phyloP scores from a whole-genome alignment of 1,284 basidiomycete species.

The Marasmius oreades region DNA sequence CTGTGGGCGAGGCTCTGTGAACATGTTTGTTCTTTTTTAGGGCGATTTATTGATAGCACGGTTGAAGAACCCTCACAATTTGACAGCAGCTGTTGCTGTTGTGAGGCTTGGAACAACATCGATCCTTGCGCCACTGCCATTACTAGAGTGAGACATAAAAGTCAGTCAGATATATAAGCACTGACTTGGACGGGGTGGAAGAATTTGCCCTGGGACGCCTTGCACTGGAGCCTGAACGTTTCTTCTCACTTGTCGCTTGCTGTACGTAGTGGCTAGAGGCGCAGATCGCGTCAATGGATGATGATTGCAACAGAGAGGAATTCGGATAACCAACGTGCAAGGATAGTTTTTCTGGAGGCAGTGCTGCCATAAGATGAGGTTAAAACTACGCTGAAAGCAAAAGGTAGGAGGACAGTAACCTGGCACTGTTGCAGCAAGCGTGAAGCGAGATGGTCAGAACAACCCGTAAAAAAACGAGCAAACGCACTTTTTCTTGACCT shows the following conservation, averaged over 20 bases:
- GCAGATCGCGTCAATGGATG: slow-evolving; percentile 17
- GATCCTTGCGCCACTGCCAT: no score
- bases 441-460: slow-evolving; percentile 15
- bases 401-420: slow-evolving; percentile 34
- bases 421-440: slow-evolving; percentile 51
- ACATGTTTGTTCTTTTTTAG: not conserved
- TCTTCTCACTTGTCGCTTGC: slow-evolving; percentile 79
- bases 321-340: slow-evolving; percentile 65
- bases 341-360: slow-evolving; percentile 78
- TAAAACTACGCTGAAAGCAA: slow-evolving; percentile 7
- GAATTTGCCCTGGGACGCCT: slow-evolving; percentile 56
- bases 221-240: slow-evolving; percentile 51
- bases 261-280: slow-evolving; percentile 65
- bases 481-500: slow-evolving; percentile 70
- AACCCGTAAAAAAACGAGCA: no score
- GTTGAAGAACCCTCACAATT: not conserved
- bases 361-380: slow-evolving; percentile 44
- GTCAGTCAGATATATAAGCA: slow-evolving; percentile 15
- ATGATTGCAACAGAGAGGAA: slow-evolving; percentile 12
- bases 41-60: not conserved
- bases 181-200: slow-evolving; percentile 31
- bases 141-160: no score
- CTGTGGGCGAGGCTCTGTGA: slow-evolving; percentile 10
- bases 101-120: not conserved
- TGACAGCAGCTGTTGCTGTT: not conserved